Conservation (phyloP, 768 basidiomycete species). For the Suillus discolor region DNA sequence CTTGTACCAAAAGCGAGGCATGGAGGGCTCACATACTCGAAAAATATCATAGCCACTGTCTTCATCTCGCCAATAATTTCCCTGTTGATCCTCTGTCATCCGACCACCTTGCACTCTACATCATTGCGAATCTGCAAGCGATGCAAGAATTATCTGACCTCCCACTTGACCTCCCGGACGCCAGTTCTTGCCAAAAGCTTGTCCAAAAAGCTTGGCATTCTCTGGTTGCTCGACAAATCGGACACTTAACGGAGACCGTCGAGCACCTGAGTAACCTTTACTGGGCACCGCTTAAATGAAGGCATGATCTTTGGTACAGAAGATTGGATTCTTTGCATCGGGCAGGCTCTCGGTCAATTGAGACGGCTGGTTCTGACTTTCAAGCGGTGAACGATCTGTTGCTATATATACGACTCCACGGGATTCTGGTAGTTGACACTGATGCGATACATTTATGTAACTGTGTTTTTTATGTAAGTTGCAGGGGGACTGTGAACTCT, state of each 20-base stretch:
- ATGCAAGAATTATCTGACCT: background rate
- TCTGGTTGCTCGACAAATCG: background rate
- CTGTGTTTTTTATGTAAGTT: background rate
- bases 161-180: background rate
- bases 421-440: background rate
- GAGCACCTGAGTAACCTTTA: background rate
- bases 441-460: background rate
- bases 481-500: background rate
- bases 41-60: background rate
- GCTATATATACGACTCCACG: background rate
- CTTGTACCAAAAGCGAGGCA: background rate
- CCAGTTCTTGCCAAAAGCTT: background rate
- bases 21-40: constrained; percentile 8
- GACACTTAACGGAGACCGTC: background rate
- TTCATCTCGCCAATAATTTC: constrained; percentile 9
- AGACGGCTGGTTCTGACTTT: background rate
- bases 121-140: background rate
- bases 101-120: constrained; percentile 11
- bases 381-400: background rate
- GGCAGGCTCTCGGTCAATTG: background rate
- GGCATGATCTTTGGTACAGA: background rate
- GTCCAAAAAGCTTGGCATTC: background rate
- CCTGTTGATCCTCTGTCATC: background rate
- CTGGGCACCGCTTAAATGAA: background rate
- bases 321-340: background rate